phyloP scores from a whole-genome alignment of 371 early-diverging fungal genomes.

The Haplosporangium sp. region DNA sequence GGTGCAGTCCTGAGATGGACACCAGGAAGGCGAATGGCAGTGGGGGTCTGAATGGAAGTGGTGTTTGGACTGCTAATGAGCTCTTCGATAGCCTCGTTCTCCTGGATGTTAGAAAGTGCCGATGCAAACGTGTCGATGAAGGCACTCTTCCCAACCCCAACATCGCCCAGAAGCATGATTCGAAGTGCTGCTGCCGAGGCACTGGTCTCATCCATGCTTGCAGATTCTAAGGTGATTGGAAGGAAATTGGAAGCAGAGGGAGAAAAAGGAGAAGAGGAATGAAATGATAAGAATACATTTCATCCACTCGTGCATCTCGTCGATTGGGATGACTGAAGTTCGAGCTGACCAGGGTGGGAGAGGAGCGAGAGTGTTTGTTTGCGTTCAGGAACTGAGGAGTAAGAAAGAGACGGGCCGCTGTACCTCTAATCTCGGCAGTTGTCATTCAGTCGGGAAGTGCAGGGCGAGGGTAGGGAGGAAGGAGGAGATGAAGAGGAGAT shows the following conservation, averaged over 20 bases:
- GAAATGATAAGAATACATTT: background rate
- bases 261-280: background rate
- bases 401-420: background rate
- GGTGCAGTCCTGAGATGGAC: slow-evolving; percentile 22
- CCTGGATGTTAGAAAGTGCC: slow-evolving; percentile 20
- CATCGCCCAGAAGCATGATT: slow-evolving; percentile 38
- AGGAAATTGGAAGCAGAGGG: background rate
- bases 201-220: slow-evolving; percentile 17
- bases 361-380: too few relatives aligned
- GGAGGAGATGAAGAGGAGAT: background rate
- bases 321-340: too few relatives aligned
- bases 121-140: slow-evolving; percentile 31
- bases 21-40: slow-evolving; percentile 20
- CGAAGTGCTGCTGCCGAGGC: slow-evolving; percentile 32
- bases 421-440: background rate
- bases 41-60: slow-evolving; percentile 4
- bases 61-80: slow-evolving; percentile 19
- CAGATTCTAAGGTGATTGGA: background rate
- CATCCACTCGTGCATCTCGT: background rate
- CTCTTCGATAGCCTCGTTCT: slow-evolving; percentile 20
- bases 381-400: slow-evolving; percentile 1
- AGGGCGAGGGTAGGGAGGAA: background rate
- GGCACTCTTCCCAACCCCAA: slow-evolving; percentile 40
- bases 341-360: too few relatives aligned
- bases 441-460: background rate